A percentile compares a stretch with the other conserved stretches of the same genome.
Conservation (phyloP, 148 eudicot genomes). For the Bassia scoparia region DNA sequence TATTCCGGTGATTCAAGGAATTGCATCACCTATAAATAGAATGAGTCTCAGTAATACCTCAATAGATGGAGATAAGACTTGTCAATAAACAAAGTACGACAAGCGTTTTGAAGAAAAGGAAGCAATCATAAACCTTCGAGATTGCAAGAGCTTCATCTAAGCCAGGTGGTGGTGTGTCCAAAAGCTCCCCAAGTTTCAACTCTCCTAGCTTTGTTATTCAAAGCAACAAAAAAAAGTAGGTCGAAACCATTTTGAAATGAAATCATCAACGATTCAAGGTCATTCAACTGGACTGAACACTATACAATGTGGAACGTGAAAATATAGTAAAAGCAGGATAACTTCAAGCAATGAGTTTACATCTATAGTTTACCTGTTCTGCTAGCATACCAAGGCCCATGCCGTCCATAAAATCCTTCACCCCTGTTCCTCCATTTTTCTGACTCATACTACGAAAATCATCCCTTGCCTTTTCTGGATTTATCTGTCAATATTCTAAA, state of each 20-base stretch:
- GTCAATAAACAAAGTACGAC: not conserved
- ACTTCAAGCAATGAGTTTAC: not conserved
- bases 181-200: conserved; percentile 85
- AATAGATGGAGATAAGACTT: not conserved
- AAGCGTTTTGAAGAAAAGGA: not conserved
- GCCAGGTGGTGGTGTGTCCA: conserved; percentile 98
- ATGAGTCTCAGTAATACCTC: not conserved
- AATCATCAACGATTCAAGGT: not conserved
- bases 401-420: conserved; percentile 95
- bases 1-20: conserved; percentile 83
- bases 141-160: conserved; percentile 96
- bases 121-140: conserved; percentile 49
- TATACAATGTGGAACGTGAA: not conserved
- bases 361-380: conserved; percentile 56
- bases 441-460: conserved; percentile 73
- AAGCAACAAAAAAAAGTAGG: not conserved
- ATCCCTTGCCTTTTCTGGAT: conserved; percentile 89
- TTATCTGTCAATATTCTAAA: conserved; percentile 52
- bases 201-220: conserved; percentile 60
- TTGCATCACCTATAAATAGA: conserved; percentile 71
- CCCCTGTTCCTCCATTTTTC: conserved; percentile 67
- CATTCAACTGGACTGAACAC: not conserved
- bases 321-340: conserved; percentile 1
- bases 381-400: conserved; percentile 92
- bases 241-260: not conserved